Percentiles rank a stretch among this genome's conserved stretches.
Evolutionary conservation across 1,284 basidiomycete species (phyloP).

Genomic region (Prillingera fragicola): DNA sequence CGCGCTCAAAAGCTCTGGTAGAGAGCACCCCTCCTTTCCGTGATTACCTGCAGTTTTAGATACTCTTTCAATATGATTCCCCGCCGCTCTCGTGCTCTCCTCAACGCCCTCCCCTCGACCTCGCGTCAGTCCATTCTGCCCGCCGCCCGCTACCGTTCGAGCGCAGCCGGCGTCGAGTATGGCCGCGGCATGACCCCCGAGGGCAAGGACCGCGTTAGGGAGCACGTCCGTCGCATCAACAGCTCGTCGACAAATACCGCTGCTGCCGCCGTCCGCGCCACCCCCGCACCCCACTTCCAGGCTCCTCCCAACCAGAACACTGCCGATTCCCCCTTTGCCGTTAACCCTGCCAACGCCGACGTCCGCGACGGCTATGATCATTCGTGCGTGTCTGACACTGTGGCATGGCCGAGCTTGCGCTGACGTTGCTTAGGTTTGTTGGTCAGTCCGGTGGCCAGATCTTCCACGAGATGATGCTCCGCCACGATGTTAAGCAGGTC

Average conservation of each 20-base stretch:
- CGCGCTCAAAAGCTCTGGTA: too few species aligned
- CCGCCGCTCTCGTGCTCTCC: too few species aligned
- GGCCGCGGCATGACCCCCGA: constrained; percentile 42
- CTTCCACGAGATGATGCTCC: constrained; percentile 99
- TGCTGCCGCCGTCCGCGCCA: constrained; percentile 52
- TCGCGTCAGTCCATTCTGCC: too few species aligned
- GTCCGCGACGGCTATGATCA: constrained; percentile 31
- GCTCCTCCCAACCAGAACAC: constrained; percentile 35
- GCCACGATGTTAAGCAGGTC: constrained; percentile 91
- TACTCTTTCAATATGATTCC: too few species aligned
- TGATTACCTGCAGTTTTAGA: too few species aligned
- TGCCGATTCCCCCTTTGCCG: constrained; percentile 19
- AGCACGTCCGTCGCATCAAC: constrained; percentile 62
- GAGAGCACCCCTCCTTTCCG: too few species aligned
- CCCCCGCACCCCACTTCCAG: constrained; percentile 46
- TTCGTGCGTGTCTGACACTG: constrained; percentile 26
- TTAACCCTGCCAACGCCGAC: constrained; percentile 12
- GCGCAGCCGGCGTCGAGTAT: too few species aligned
- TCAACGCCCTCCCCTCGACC: too few species aligned
- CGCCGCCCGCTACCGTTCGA: too few species aligned
- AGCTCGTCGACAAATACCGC: constrained; percentile 58
- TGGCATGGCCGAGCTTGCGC: neutral
- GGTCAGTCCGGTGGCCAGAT: constrained; percentile 95
- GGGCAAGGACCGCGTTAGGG: constrained; percentile 58
- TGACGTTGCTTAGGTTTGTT: constrained; percentile 58